Conservation (phyloP, 345 rosid genomes). For the Raphanus sativus region DNA sequence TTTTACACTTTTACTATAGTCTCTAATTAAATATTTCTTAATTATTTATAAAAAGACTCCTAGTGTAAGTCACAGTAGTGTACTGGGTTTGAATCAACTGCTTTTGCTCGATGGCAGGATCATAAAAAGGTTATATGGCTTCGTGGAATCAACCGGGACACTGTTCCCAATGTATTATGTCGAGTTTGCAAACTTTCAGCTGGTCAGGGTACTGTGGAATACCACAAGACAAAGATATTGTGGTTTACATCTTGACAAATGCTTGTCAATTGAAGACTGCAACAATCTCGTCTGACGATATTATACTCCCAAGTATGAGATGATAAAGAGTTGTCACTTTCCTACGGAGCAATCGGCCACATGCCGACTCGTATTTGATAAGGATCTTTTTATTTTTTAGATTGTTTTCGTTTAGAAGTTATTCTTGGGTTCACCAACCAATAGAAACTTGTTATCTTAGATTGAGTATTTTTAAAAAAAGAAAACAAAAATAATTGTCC, state of each 20-base stretch:
- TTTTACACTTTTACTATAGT: not conserved
- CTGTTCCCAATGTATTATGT: not conserved
- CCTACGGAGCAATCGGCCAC: not conserved
- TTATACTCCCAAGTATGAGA: not conserved
- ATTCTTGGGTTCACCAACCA: too few relatives aligned
- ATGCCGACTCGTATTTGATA: not conserved
- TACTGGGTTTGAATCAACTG: not conserved
- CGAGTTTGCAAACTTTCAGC: conserved; percentile 4
- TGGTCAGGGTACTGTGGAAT: not conserved
- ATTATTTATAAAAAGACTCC: not conserved
- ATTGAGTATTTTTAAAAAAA: too few relatives aligned
- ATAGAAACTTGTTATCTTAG: too few relatives aligned
- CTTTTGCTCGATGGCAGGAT: not conserved
- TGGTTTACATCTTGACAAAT: conserved; percentile 1
- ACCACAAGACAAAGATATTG: not conserved
- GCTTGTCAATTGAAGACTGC: not conserved
- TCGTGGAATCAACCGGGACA: not conserved
- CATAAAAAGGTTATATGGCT: not conserved
- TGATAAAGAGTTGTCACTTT: not conserved
- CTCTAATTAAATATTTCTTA: not conserved
- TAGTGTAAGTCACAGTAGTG: not conserved
- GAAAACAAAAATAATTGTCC: too few relatives aligned
- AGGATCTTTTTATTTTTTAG: not conserved
- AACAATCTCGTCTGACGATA: not conserved
- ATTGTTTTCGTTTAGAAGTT: not conserved